Evolutionary conservation across 1,139 yeast species (phyloP).

Genomic region (Geotrichum cucujoidarum): DNA sequence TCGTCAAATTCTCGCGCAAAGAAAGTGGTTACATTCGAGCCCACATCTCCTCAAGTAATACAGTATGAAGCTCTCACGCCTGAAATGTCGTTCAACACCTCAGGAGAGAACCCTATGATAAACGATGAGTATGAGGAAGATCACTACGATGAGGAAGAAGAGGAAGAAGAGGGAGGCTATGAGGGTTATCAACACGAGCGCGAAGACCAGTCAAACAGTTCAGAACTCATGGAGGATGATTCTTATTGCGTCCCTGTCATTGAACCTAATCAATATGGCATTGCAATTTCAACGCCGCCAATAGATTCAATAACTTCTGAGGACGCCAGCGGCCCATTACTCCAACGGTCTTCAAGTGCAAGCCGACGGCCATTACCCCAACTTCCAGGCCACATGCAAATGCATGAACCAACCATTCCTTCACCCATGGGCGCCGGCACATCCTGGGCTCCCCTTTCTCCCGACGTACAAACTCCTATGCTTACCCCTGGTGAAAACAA

Average conservation of each 20-base stretch:
- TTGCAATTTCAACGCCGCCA: slow-evolving; percentile 26
- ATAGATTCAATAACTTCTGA: slow-evolving; percentile 13
- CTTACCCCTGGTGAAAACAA: neutral
- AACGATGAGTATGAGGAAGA: slow-evolving; percentile 26
- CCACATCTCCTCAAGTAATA: slow-evolving; percentile 37
- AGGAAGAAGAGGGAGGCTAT: slow-evolving; percentile 9
- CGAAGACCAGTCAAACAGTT: slow-evolving; percentile 26
- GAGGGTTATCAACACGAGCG: slow-evolving; percentile 12
- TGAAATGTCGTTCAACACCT: slow-evolving; percentile 35
- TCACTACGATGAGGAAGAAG: slow-evolving; percentile 25
- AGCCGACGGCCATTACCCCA: slow-evolving; percentile 17
- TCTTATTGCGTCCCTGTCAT: slow-evolving; percentile 21
- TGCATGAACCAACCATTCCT: neutral
- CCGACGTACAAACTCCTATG: neutral
- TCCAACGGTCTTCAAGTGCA: slow-evolving; percentile 2
- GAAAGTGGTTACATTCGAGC: slow-evolving; percentile 37
- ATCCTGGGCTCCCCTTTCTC: slow-evolving; percentile 10
- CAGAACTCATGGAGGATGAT: slow-evolving; percentile 30
- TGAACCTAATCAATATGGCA: slow-evolving; percentile 28
- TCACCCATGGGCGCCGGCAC: slow-evolving; percentile 10
- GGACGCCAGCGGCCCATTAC: neutral
- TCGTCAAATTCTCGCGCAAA: slow-evolving; percentile 21
- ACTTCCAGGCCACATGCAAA: slow-evolving; percentile 8
- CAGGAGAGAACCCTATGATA: slow-evolving; percentile 18
- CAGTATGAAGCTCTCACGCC: slow-evolving; percentile 43